Percentiles rank a stretch among this genome's conserved stretches.
Evolutionary conservation across 1,284 basidiomycete genomes (phyloP).

Genomic region (Ganoderma meredithae): DNA sequence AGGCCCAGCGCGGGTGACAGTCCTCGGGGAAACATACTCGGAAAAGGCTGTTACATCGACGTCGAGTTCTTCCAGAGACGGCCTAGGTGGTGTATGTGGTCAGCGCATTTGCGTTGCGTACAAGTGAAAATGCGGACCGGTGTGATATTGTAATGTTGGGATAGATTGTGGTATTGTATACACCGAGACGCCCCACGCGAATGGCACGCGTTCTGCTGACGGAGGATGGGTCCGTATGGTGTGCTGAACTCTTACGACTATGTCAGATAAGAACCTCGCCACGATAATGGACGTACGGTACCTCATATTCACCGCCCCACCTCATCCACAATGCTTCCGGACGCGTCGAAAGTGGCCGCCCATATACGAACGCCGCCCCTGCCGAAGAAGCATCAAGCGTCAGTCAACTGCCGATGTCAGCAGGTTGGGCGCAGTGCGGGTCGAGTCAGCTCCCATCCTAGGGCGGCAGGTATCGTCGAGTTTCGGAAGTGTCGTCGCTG

Average conservation of each 20-base stretch:
- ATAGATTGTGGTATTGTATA: background rate
- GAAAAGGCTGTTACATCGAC: background rate
- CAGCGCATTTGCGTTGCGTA: background rate
- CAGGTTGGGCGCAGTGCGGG: background rate
- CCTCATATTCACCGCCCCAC: background rate
- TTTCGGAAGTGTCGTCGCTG: background rate
- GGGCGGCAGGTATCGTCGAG: background rate
- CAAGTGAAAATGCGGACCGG: background rate
- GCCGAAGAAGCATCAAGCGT: background rate
- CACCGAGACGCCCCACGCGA: background rate
- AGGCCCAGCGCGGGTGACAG: background rate
- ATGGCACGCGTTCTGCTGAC: background rate
- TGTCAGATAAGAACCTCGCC: background rate
- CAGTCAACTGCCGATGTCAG: background rate
- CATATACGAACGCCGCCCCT: background rate
- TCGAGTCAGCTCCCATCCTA: background rate
- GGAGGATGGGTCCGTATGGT: background rate
- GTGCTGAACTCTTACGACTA: background rate
- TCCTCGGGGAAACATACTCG: background rate
- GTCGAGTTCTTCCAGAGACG: background rate
- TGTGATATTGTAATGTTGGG: background rate
- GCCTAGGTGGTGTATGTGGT: background rate
- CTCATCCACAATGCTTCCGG: background rate
- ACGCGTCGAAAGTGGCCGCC: background rate
- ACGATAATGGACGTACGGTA: background rate